These are phyloP conservation scores for Haplosporangium sp. DNA, from an alignment of 371 early-diverging fungal species.

Conservation along the genomic window DNA sequence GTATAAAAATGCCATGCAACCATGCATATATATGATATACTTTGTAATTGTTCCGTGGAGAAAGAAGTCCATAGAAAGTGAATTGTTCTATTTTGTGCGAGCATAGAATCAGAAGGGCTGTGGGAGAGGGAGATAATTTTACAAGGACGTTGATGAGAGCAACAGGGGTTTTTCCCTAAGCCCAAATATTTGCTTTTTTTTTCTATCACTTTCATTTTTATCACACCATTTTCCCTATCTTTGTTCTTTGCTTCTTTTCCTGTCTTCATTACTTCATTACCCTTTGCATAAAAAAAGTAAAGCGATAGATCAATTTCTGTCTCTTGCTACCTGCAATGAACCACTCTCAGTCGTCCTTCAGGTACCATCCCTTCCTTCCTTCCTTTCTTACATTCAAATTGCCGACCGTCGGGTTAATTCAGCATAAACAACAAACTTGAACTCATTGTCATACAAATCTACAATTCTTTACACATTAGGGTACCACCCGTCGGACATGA, in stretches of 20 bases:
- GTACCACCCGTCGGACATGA: background rate
- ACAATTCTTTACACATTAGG: background rate
- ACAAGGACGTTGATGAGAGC: no score
- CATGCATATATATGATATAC: no score
- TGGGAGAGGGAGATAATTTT: no score
- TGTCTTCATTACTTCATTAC: background rate
- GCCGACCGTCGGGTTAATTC: no score
- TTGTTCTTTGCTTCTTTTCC: background rate
- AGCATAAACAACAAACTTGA: no score
- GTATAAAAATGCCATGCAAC: background rate
- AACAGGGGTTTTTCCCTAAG: no score
- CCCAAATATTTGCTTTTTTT: background rate
- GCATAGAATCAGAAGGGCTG: no score
- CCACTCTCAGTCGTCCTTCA: slow-evolving; percentile 21
- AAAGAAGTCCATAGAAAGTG: no score
- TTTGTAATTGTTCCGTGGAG: no score
- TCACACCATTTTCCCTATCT: background rate
- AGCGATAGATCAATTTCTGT: background rate
- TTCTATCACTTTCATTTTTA: background rate
- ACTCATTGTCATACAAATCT: background rate
- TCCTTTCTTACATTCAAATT: no score
- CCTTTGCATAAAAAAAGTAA: background rate
- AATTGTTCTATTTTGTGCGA: no score
- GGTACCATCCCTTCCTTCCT: background rate
- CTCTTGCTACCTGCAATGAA: slow-evolving; percentile 10